Conservation (phyloP, 2,329 filamentous ascomycete species). For the Ophiostoma piceae region DNA sequence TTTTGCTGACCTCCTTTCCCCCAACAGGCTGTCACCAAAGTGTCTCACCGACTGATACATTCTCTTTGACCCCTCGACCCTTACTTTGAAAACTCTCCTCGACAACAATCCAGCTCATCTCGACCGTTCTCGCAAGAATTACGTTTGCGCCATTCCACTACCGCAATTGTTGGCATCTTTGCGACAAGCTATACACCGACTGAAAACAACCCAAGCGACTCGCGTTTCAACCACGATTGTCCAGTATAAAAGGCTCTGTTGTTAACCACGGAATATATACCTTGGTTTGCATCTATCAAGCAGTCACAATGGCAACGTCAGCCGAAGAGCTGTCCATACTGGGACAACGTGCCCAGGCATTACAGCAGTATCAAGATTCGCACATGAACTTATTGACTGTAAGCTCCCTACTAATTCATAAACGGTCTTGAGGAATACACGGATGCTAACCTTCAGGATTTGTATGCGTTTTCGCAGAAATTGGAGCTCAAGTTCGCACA, state of each 20-base stretch:
- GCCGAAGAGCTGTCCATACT: not conserved
- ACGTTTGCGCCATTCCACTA: too few relatives aligned
- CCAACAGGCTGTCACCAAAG: not conserved
- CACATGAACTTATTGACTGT: conserved; percentile 16
- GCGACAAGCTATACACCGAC: not conserved
- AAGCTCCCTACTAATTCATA: not conserved
- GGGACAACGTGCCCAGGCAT: conserved; percentile 13
- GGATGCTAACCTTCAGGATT: conserved; percentile 37
- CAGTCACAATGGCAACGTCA: not conserved
- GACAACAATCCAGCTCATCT: not conserved
- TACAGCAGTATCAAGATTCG: conserved; percentile 19
- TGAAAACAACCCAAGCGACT: not conserved
- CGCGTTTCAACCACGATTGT: not conserved
- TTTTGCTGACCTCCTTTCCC: not conserved
- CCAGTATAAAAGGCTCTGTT: not conserved
- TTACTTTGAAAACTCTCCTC: not conserved
- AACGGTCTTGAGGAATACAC: not conserved
- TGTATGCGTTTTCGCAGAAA: conserved; percentile 43
- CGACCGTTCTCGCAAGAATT: not conserved
- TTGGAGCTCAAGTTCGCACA: conserved; percentile 41
- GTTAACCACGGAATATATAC: not conserved
- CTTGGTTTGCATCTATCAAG: not conserved
- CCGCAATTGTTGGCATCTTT: too few relatives aligned
- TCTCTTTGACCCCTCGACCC: not conserved
- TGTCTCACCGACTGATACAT: not conserved